These are phyloP conservation scores for Medicago arabica DNA, from an alignment of 306 rosid species.

Conservation along the genomic window DNA sequence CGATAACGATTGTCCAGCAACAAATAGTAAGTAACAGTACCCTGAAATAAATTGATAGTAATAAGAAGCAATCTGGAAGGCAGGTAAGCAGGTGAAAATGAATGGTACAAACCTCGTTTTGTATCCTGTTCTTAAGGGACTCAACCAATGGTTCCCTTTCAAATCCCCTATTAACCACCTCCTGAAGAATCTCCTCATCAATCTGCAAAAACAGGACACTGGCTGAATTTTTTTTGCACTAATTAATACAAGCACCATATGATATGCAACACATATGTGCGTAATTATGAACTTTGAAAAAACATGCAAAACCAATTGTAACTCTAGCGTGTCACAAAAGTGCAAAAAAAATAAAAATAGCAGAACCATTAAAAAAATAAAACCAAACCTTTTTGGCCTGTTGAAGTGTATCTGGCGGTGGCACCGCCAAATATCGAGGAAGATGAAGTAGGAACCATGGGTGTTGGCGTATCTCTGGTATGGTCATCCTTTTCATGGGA, in stretches of 20 bases:
- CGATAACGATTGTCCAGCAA: conserved; percentile 81
- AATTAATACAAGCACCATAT: conserved; percentile 9
- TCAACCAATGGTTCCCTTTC: conserved; percentile 74
- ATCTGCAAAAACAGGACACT: conserved; percentile 54
- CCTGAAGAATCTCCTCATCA: conserved; percentile 87
- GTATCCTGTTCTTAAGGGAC: conserved; percentile 79
- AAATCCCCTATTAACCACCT: conserved; percentile 85
- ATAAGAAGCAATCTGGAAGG: conserved; percentile 38
- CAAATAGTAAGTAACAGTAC: conserved; percentile 88
- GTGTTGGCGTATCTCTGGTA: conserved; percentile 95
- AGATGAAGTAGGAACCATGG: conserved; percentile 93
- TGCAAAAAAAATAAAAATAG: conserved; percentile 23
- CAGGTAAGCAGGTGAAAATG: conserved; percentile 8
- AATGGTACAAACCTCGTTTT: conserved; percentile 73
- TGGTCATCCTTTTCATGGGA: conserved; percentile 88
- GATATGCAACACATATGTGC: not conserved
- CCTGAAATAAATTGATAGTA: conserved; percentile 62
- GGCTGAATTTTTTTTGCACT: not conserved
- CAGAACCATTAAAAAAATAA: conserved; percentile 1
- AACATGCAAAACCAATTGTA: not conserved
- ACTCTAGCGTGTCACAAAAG: not conserved
- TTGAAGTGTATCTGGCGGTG: conserved; percentile 81
- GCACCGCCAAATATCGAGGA: conserved; percentile 92
- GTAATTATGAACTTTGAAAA: not conserved
- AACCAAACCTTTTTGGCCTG: conserved; percentile 75